phyloP scores from a whole-genome alignment of 192 early-diverging fungal species.

The Spinellus fusiger region DNA sequence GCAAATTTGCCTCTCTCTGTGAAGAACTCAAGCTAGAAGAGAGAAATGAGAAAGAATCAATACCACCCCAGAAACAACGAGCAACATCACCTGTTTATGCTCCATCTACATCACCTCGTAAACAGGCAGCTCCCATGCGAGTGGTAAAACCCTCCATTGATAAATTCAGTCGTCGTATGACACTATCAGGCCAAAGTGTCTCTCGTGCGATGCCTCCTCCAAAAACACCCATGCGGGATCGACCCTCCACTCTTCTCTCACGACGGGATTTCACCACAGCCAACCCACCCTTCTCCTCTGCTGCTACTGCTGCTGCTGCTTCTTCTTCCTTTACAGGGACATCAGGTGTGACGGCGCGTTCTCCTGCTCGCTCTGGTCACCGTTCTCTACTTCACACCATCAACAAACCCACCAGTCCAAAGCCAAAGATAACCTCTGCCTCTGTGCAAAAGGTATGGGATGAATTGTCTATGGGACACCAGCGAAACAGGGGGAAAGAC shows the following conservation, averaged over 20 bases:
- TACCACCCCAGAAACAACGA: background rate
- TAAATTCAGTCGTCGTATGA: conserved; percentile 3
- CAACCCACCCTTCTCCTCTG: background rate
- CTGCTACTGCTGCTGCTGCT: background rate
- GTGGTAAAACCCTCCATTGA: background rate
- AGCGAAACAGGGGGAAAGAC: background rate
- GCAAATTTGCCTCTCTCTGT: no score
- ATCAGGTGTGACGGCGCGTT: background rate
- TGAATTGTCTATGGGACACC: background rate
- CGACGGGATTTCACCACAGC: background rate
- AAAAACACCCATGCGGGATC: background rate
- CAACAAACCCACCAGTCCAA: conserved; percentile 1
- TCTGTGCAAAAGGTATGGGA: conserved; percentile 1
- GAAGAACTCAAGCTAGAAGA: no score
- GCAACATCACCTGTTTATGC: background rate
- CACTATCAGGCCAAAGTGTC: background rate
- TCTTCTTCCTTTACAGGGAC: background rate
- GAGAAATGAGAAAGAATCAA: conserved; percentile 3
- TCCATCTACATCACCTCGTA: background rate
- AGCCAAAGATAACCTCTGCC: conserved; percentile 1
- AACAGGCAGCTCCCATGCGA: conserved; percentile 1
- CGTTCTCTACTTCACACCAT: no score
- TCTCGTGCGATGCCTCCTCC: background rate
- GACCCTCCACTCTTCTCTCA: conserved; percentile 6
- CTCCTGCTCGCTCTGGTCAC: background rate